phyloP scores from a whole-genome alignment of 192 early-diverging fungal genomes.

The Dimargaris verticillata region DNA sequence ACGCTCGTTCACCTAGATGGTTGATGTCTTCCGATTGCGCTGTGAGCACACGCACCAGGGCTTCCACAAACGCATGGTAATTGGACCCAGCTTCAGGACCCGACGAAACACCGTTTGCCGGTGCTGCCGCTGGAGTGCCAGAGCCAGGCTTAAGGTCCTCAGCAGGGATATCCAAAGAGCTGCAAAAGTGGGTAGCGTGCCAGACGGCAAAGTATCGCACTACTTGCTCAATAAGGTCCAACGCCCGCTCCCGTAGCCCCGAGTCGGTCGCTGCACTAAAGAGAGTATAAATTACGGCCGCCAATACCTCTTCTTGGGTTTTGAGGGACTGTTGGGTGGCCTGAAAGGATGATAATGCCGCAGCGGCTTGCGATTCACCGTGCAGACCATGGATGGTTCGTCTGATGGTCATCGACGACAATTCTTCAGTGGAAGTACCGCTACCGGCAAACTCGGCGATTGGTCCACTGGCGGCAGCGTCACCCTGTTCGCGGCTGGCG shows the following conservation, averaged over 20 bases:
- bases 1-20: conserved; percentile 41
- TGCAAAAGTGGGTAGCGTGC: conserved; percentile 14
- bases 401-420: background rate
- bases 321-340: background rate
- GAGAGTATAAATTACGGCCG: conserved; percentile 37
- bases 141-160: background rate
- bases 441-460: background rate
- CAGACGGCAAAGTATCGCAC: conserved; percentile 14
- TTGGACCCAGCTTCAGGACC: background rate
- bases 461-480: background rate
- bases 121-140: background rate
- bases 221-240: background rate
- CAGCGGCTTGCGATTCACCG: background rate
- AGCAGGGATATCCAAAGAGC: conserved; percentile 16
- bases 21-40: conserved; percentile 42
- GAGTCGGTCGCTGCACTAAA: conserved; percentile 46
- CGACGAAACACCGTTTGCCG: background rate
- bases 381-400: too few species aligned
- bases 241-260: conserved; percentile 26
- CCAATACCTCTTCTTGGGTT: conserved; percentile 42
- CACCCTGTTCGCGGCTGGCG: background rate
- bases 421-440: background rate
- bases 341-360: background rate
- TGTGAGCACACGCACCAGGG: conserved; percentile 60
- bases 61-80: conserved; percentile 46